Evolutionary conservation across 768 basidiomycete genomes (phyloP), one percentile per base, ranked within the genome.

Genomic region (Galerina sulciceps): DNA sequence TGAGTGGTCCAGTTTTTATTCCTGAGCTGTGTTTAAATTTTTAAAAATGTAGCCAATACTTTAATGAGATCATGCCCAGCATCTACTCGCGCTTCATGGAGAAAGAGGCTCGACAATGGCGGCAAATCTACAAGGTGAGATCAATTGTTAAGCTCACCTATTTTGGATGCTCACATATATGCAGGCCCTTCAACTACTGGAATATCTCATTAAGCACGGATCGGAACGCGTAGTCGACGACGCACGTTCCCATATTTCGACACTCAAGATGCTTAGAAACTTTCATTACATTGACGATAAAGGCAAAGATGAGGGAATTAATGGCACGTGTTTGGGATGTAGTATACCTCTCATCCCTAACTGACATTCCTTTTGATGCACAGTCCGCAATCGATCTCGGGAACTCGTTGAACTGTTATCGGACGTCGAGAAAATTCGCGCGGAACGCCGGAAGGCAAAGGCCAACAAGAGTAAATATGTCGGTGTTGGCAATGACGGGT

Each of bases 281-380:
- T 99, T 99, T 77, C 96, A 99, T 71, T 98, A 98, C 73, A 93
- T 98, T 55, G 97, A 99, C 64, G 96, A 99, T 62, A 96, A 96
- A 77, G 95, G 94, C 48, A 99, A 99, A 73, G 97, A 99, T 69
- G 94, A 99, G 73, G 97, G 97, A 6, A 83, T 97, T 66, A 99
- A 99, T 67, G 94, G 96, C 94, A 61, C n/a, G 76, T 60, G 15
- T 34, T 15, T 8, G 34, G 22, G 9, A 36, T 51, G 6, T 31
- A 37, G 22, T 15, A 44, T 23, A 31, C 15, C 13, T 47, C 20
- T 11, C 15, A 18, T 54, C 9, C 14, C 10, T 20, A 6, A 26
- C 10, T 23, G 5, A 14, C 37, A 38, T 37, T 10, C 10, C 4
- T 26, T 36, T 55, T 56, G 10, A 18, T 38, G 56, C 38, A 13